Percentiles rank a stretch among this genome's conserved stretches.
These are phyloP conservation scores for Amylostereum areolatum DNA, from an alignment of 1,284 basidiomycete genomes.

Conservation along the genomic window DNA sequence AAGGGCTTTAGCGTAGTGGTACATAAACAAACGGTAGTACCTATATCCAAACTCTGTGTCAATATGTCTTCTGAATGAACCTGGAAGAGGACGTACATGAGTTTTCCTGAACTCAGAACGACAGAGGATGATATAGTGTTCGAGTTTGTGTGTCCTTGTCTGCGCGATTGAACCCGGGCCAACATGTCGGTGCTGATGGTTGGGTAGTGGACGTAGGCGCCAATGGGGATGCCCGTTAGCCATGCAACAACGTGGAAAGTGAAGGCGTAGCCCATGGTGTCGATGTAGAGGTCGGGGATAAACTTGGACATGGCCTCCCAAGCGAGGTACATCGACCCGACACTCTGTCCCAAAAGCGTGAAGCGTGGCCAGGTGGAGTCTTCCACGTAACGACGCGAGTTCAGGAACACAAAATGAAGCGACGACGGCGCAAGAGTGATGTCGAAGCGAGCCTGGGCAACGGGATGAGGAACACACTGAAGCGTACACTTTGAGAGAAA, in stretches of 20 bases:
- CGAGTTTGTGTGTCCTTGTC: slow-evolving; percentile 65
- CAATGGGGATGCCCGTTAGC: slow-evolving; percentile 66
- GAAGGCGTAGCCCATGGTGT: slow-evolving; percentile 98
- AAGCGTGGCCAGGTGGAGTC: slow-evolving; percentile 83
- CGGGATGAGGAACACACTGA: background rate
- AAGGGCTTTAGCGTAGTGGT: slow-evolving; percentile 75
- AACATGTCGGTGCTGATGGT: slow-evolving; percentile 96
- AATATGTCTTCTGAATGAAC: background rate
- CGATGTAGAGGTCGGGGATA: slow-evolving; percentile 88
- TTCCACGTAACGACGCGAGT: slow-evolving; percentile 69
- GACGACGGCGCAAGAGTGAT: slow-evolving; percentile 62
- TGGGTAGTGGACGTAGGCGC: slow-evolving; percentile 94
- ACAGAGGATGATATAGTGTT: slow-evolving; percentile 53
- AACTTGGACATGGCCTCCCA: slow-evolving; percentile 75
- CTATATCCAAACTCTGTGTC: slow-evolving; percentile 30
- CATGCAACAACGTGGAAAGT: slow-evolving; percentile 75
- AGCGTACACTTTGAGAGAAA: background rate
- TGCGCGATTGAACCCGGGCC: slow-evolving; percentile 62
- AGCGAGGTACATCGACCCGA: slow-evolving; percentile 81
- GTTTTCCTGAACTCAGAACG: slow-evolving; percentile 62
- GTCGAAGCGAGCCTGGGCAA: slow-evolving; percentile 70
- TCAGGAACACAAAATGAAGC: slow-evolving; percentile 77
- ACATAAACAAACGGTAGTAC: slow-evolving; percentile 89
- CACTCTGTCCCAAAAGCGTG: slow-evolving; percentile 87
- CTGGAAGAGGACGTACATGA: slow-evolving; percentile 47